A percentile compares a stretch with the other conserved stretches of the same genome.
These are phyloP conservation scores for Hamamelis virginiana DNA, from an alignment of 164 flowering plant species.

Conservation along the genomic window DNA sequence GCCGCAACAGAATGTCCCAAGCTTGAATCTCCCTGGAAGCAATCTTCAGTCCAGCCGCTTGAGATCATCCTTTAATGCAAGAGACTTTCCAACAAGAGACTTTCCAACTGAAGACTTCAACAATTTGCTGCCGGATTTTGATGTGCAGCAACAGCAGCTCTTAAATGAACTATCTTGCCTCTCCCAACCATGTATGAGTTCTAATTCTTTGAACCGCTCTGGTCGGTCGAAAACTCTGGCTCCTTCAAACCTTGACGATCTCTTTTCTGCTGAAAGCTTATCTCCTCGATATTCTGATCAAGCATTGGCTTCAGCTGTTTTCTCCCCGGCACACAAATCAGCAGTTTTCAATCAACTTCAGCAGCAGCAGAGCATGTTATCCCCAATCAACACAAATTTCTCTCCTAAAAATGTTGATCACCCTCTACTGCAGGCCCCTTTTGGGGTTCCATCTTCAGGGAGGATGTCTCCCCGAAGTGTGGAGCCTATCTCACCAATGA, in stretches of 20 bases:
- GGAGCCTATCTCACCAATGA: slow-evolving; percentile 82
- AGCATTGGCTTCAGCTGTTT: slow-evolving; percentile 44
- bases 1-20: slow-evolving; percentile 85
- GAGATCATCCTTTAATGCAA: slow-evolving; percentile 80
- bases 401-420: slow-evolving; percentile 72
- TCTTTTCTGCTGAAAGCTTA: slow-evolving; percentile 60
- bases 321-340: slow-evolving; percentile 81
- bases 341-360: slow-evolving; percentile 73
- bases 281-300: slow-evolving; percentile 75
- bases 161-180: slow-evolving; percentile 56
- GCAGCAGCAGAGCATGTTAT: slow-evolving; percentile 77
- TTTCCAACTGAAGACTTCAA: too few species aligned
- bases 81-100: slow-evolving; percentile 70
- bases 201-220: slow-evolving; percentile 50
- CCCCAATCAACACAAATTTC: slow-evolving; percentile 76
- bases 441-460: slow-evolving; percentile 61
- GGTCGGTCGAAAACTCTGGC: slow-evolving; percentile 53
- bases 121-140: slow-evolving; percentile 55
- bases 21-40: slow-evolving; percentile 88
- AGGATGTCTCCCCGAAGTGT: slow-evolving; percentile 79
- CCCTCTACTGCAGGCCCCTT: slow-evolving; percentile 66
- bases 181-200: slow-evolving; percentile 39
- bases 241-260: slow-evolving; percentile 84
- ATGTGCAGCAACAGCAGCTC: slow-evolving; percentile 64
- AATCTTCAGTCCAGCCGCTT: slow-evolving; percentile 85